Base-by-base conservation (phyloP, 2,329 filamentous ascomycete species). In the Cyphellophora europaea region DNA sequence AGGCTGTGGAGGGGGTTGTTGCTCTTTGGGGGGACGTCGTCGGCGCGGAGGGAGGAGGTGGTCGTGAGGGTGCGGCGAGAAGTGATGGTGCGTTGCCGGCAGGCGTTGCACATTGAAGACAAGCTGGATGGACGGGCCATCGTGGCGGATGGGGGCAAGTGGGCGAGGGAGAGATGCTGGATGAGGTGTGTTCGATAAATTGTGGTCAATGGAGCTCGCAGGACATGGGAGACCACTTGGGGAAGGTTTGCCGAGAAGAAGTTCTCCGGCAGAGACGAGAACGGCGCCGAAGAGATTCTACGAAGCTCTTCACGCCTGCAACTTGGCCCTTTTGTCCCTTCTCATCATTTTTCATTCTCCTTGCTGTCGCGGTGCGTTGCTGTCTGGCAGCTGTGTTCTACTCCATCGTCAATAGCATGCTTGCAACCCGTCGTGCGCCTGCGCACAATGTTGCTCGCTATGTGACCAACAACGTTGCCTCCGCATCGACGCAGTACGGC, bases 71-170 rank as follows among this genome's bases (percentile, higher is more conserved):
- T 14, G 21, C 37, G 40, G 18, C 37, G 35, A 5, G 30, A 25
- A n/a, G 8, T 25, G n/a, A 35, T 32, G 19, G 34, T 36, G 13
- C 36, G 39, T 16, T 29, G 25, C 19, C 40, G 37, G 30, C 45
- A 48, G 19, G 39, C 38, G 16, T 41, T 36, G 27, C 45, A 48
- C 38, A 46, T 48, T 5, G 39, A 41, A 10, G 41, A 41, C 15
- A 43, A 18, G 15, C 30, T 11, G 16, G 13, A 28, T n/a, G 38
- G 27, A 10, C 27, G 43, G 16, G 45, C 37, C 45, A 48, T 48
- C 6, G 16, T 40, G 27, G 15, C 11, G 13, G 27, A n/a, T 29
- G 5, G n/a, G 12, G 27, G 5, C 5, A 13, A 14, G 27, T 29
- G 12, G n/a, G 8, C 21, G 11, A n/a, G 27, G 8, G 15, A n/a